Percentiles rank a stretch among this genome's conserved stretches.
Conservation (phyloP, 2,329 filamentous ascomycete genomes). For the Neofusicoccum cordaticola region DNA sequence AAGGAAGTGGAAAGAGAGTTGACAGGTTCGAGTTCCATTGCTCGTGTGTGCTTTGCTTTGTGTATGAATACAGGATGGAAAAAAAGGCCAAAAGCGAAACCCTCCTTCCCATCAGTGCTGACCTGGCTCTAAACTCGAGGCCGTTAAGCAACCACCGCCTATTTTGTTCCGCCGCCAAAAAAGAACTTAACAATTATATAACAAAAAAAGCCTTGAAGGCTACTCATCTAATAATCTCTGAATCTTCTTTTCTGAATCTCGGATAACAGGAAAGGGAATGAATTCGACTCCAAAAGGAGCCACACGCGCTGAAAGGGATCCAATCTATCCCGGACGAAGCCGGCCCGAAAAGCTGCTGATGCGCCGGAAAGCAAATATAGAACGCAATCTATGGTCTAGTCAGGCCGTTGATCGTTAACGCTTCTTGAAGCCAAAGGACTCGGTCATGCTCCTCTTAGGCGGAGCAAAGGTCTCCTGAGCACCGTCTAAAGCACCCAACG, state of each 20-base stretch:
- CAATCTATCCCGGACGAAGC: slow-evolving; percentile 4
- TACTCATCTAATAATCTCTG: not conserved
- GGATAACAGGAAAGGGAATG: not conserved
- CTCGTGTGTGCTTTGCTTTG: slow-evolving; percentile 6
- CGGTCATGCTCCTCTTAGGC: not conserved
- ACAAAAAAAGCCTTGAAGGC: not conserved
- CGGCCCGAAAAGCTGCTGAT: not conserved
- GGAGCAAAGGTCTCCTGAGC: not conserved
- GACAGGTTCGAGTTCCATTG: not conserved
- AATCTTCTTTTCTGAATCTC: not conserved
- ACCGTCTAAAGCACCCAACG: slow-evolving; percentile 2
- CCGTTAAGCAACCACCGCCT: not conserved
- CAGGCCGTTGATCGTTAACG: not conserved
- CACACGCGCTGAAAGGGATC: not conserved
- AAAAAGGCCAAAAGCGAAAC: not conserved
- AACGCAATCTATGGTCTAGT: slow-evolving; percentile 10
- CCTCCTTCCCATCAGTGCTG: not conserved
- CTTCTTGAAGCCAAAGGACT: not conserved
- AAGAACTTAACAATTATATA: not conserved
- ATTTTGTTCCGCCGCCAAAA: not conserved
- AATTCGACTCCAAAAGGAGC: not conserved
- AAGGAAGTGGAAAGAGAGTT: not conserved
- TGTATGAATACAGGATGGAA: slow-evolving; percentile 3
- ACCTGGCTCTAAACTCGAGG: not conserved
- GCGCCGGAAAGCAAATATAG: not conserved